Base-by-base conservation (phyloP, 345 rosid genomes). In the Arabidopsis suecica region DNA sequence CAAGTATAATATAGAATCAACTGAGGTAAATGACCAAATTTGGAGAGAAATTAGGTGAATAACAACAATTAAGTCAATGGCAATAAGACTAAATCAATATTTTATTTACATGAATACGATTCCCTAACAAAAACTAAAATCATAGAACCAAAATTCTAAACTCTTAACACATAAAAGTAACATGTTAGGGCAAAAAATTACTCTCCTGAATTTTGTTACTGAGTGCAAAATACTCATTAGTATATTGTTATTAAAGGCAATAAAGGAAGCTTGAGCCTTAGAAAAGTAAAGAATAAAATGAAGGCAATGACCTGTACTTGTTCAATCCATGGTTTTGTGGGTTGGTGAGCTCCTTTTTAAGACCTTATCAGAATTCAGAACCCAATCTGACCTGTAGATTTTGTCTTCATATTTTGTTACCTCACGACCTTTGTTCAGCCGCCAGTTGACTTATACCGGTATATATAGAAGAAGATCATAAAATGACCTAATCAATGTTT, bases 301-400 rank as follows among this genome's bases (percentile, higher is more conserved):
- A 14, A 40, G 69, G 18, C 42, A 12, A 33, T 78, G 81, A 78
- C 68, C 77, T 78, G 81, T 77, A 71, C 54, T 57, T 40, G 48
- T 65, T 65, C 41, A 77, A 32, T 61, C 76, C 9, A 32, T 71
- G 6, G 68, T 49, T 71, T 64, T 71, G 62, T 77, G 77, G 80
- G 80, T 71, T 65, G 80, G 72, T 77, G 68, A 71, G 51, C 20
- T 36, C 45, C 32, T 63, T 64, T 64, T 63, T 7, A 60, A 69
- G 63, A 57, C 5, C 71, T 63, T 69, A 71, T 41, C 80, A 76
- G 1, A 63, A 77, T 60, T 41, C 80, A 76, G 1, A 63, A 77
- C 65, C 66, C 72, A 70, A 76, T 76, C 65, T 56, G 69, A 76
- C 65, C 70, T 62, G 80, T 76, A 53, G 69, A 54, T 76, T 61